These are phyloP conservation scores for Lachnellula cervina DNA, from an alignment of 2,329 filamentous ascomycete species.

Conservation along the genomic window DNA sequence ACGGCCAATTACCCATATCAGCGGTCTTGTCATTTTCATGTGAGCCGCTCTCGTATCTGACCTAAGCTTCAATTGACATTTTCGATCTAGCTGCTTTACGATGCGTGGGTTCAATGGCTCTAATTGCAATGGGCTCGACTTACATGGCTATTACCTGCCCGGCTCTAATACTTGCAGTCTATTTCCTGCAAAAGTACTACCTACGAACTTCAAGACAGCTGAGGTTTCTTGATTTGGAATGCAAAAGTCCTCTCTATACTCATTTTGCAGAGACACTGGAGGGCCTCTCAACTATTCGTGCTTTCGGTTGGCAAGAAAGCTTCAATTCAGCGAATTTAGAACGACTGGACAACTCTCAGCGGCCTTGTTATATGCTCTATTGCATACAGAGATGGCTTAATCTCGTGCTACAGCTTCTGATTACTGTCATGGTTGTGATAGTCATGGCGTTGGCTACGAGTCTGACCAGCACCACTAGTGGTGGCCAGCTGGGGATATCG, in stretches of 20 bases:
- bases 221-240: slow-evolving; percentile 42
- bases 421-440: slow-evolving; percentile 20
- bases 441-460: slow-evolving; percentile 17
- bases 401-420: slow-evolving; percentile 46
- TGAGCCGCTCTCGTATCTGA: background rate
- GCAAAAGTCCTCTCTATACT: slow-evolving; percentile 39
- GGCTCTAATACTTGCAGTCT: slow-evolving; percentile 11
- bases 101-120: slow-evolving; percentile 9
- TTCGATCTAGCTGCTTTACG: slow-evolving; percentile 1
- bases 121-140: slow-evolving; percentile 32
- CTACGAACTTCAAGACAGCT: slow-evolving; percentile 43
- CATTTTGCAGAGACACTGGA: slow-evolving; percentile 42
- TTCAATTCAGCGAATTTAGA: slow-evolving; percentile 40
- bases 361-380: slow-evolving; percentile 52
- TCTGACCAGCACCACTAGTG: slow-evolving; percentile 10
- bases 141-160: slow-evolving; percentile 24
- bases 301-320: slow-evolving; percentile 37
- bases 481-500: slow-evolving; percentile 17
- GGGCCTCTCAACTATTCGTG: slow-evolving; percentile 40
- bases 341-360: slow-evolving; percentile 49
- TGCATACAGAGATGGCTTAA: slow-evolving; percentile 54
- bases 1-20: slow-evolving; percentile 21
- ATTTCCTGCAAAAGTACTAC: slow-evolving; percentile 37
- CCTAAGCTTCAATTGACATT: background rate
- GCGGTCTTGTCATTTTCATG: slow-evolving; percentile 2